A percentile compares a stretch with the other conserved stretches of the same genome.
These are phyloP conservation scores for Vaccinium vitisidaea DNA, from an alignment of 148 eudicot species.

Conservation along the genomic window DNA sequence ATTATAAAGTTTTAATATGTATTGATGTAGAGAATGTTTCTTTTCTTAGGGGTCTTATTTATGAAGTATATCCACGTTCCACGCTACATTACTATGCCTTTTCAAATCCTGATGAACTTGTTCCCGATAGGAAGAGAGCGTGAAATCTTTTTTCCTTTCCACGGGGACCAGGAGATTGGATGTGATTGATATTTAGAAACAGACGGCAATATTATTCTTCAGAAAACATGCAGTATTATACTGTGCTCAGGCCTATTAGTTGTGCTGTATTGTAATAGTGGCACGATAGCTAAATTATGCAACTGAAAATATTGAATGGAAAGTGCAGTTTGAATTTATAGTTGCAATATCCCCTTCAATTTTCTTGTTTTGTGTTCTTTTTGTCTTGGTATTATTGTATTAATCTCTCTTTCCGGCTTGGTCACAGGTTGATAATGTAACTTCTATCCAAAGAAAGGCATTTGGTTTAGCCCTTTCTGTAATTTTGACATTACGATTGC, in stretches of 20 bases:
- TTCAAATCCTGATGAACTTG: neutral
- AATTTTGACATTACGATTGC: constrained; percentile 77
- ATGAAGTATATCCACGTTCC: neutral
- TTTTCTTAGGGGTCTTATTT: neutral
- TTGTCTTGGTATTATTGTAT: neutral
- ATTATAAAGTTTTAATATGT: neutral
- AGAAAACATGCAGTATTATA: neutral
- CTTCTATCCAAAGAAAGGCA: constrained; percentile 67
- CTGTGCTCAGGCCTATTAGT: neutral
- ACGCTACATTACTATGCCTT: neutral
- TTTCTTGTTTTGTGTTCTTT: neutral
- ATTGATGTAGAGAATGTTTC: neutral
- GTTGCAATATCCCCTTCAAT: neutral
- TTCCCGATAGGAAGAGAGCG: neutral
- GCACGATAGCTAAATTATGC: neutral
- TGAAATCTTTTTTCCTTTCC: neutral
- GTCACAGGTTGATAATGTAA: constrained; percentile 76
- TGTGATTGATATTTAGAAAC: neutral
- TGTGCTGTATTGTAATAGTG: neutral
- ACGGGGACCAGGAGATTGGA: neutral
- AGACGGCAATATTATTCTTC: neutral
- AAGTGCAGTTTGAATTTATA: neutral
- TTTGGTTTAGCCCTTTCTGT: constrained; percentile 91
- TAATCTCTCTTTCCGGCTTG: constrained; percentile 19
- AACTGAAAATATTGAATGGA: neutral